Conservation (phyloP, 2,329 filamentous ascomycete genomes). For the Phaeosphaeria sp. region DNA sequence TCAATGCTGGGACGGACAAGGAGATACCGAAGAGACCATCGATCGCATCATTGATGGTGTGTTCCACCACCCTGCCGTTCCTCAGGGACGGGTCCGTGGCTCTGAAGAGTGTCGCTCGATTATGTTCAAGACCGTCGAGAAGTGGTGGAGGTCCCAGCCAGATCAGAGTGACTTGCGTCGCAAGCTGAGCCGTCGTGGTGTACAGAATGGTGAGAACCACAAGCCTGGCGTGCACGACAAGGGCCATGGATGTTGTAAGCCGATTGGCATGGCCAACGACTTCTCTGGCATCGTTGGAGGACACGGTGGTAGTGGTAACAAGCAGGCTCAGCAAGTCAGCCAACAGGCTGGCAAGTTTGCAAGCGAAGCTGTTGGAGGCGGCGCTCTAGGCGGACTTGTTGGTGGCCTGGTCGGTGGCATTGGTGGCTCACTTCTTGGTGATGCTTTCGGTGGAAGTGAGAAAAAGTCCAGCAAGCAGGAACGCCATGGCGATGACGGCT, state of each 20-base stretch:
- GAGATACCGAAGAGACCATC: conserved; percentile 73
- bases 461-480: conserved; percentile 62
- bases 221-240: conserved; percentile 83
- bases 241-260: conserved; percentile 85
- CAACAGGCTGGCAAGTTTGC: conserved; percentile 59
- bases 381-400: conserved; percentile 72
- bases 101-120: conserved; percentile 72
- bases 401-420: conserved; percentile 68
- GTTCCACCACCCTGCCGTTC: conserved; percentile 86
- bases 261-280: conserved; percentile 75
- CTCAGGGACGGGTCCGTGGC: conserved; percentile 68
- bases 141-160: conserved; percentile 76
- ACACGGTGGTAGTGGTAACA: conserved; percentile 55
- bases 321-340: conserved; percentile 38
- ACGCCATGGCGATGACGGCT: conserved; percentile 64
- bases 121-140: conserved; percentile 80
- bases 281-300: conserved; percentile 41
- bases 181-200: conserved; percentile 79
- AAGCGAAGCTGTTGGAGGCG: conserved; percentile 67
- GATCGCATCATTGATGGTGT: conserved; percentile 81
- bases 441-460: conserved; percentile 61
- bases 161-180: conserved; percentile 72
- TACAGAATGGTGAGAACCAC: conserved; percentile 80
- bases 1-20: conserved; percentile 82
- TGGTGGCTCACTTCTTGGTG: conserved; percentile 68